A percentile compares a stretch with the other conserved stretches of the same genome.
These are phyloP conservation scores for Stygiomarasmius scandens DNA, from an alignment of 1,284 basidiomycete species.

Conservation along the genomic window DNA sequence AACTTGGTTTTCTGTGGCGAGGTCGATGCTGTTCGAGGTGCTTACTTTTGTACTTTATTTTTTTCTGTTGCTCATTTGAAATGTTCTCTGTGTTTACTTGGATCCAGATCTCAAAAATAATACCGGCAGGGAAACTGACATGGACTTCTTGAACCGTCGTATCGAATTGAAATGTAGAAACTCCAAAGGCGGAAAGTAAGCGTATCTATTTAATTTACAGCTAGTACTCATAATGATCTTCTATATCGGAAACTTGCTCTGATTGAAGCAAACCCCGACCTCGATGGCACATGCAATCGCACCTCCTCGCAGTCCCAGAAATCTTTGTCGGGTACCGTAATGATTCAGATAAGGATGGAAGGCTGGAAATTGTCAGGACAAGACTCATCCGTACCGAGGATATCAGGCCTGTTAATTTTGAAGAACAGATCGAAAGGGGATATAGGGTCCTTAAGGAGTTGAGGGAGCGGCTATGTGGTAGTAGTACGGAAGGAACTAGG, in stretches of 20 bases:
- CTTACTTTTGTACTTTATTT: too few species aligned
- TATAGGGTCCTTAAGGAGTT: not conserved
- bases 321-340: constrained; percentile 8
- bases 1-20: constrained; percentile 9
- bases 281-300: too few species aligned
- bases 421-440: not conserved
- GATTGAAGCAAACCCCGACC: too few species aligned
- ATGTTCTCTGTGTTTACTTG: not conserved
- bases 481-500: not conserved
- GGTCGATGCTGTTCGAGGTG: constrained; percentile 10
- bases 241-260: too few species aligned
- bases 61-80: too few species aligned
- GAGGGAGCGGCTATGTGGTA: not conserved
- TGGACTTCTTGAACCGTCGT: not conserved
- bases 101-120: not conserved
- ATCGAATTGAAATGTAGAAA: constrained; percentile 3
- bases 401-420: not conserved
- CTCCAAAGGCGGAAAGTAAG: too few species aligned
- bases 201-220: too few species aligned
- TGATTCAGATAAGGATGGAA: not conserved
- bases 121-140: not conserved
- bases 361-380: not conserved
- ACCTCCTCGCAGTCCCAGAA: constrained; percentile 1
- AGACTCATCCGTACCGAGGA: not conserved
- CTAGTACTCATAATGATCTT: too few species aligned